These are phyloP conservation scores for Gentiana straminea DNA, from an alignment of 257 asterid genomes.

Conservation along the genomic window DNA sequence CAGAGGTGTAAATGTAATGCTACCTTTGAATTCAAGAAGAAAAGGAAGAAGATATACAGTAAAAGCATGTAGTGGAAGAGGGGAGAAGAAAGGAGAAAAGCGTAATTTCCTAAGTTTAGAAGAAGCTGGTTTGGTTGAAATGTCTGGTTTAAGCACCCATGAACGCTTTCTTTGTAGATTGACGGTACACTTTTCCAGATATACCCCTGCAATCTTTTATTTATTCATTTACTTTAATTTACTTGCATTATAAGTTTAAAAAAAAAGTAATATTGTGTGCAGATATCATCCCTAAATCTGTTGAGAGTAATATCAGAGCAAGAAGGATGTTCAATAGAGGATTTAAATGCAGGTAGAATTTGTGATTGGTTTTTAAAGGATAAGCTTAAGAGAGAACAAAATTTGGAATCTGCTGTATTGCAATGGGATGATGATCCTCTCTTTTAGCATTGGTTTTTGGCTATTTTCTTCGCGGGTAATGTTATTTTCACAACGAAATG, in stretches of 20 bases:
- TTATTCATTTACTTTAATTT: too few species aligned
- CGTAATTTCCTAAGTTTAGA: slow-evolving; percentile 46
- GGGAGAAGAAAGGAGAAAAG: slow-evolving; percentile 13
- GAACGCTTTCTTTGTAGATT: slow-evolving; percentile 78
- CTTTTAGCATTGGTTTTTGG: slow-evolving; percentile 18
- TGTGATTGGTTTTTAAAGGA: slow-evolving; percentile 88
- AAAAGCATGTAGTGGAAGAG: slow-evolving; percentile 13
- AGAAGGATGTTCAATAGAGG: slow-evolving; percentile 71
- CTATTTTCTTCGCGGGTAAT: too few species aligned
- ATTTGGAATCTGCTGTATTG: slow-evolving; percentile 57
- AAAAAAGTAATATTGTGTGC: slow-evolving; percentile 1
- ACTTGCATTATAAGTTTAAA: too few species aligned
- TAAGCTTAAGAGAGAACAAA: slow-evolving; percentile 64
- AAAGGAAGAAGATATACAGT: background rate
- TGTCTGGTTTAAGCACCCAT: slow-evolving; percentile 68
- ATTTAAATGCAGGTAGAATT: slow-evolving; percentile 62
- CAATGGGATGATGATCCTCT: slow-evolving; percentile 79
- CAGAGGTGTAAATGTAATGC: background rate
- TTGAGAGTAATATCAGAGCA: slow-evolving; percentile 69
- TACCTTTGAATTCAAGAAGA: background rate
- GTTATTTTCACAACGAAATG: too few species aligned
- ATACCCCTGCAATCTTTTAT: background rate
- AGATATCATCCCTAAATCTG: slow-evolving; percentile 77
- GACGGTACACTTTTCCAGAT: slow-evolving; percentile 30
- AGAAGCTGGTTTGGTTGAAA: slow-evolving; percentile 86